Evolutionary conservation across 1,139 yeast genomes (phyloP).

Genomic region (Lodderomyces oxycetoniae): DNA sequence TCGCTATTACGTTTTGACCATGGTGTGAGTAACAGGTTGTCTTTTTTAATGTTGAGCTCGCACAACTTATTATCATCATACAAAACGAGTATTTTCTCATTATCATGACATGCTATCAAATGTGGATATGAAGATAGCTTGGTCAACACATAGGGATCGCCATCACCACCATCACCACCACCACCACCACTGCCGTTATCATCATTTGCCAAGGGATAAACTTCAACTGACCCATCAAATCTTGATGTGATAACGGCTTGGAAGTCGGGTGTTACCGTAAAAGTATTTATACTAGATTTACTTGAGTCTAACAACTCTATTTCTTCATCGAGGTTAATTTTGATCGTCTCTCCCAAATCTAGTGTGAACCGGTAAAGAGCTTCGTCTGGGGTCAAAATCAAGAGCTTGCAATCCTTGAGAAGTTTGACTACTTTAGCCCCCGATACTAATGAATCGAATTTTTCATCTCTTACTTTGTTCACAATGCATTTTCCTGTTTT

Average conservation of each 20-base stretch:
- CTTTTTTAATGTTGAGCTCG: conserved; percentile 44
- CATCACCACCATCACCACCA: not conserved
- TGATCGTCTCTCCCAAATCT: conserved; percentile 16
- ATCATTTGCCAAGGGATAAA: conserved; percentile 28
- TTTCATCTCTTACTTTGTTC: conserved; percentile 48
- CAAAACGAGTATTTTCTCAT: conserved; percentile 54
- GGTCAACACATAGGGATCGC: conserved; percentile 19
- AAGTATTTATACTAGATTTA: conserved; percentile 33
- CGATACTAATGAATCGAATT: conserved; percentile 37
- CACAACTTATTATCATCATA: conserved; percentile 71
- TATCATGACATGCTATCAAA: conserved; percentile 52
- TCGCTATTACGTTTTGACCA: conserved; percentile 85
- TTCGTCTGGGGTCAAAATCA: conserved; percentile 62
- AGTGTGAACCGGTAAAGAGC: conserved; percentile 53
- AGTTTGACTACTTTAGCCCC: conserved; percentile 59
- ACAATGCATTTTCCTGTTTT: conserved; percentile 41
- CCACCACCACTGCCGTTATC: not conserved
- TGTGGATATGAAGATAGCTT: conserved; percentile 59
- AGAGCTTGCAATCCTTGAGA: conserved; percentile 39
- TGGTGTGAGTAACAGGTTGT: conserved; percentile 45
- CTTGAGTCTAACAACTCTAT: conserved; percentile 25
- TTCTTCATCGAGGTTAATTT: conserved; percentile 37
- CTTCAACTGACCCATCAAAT: conserved; percentile 62
- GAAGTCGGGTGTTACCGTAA: conserved; percentile 45
- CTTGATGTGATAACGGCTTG: conserved; percentile 52